phyloP scores from a whole-genome alignment of 345 rosid genomes.

The Erucastrum elatum region DNA sequence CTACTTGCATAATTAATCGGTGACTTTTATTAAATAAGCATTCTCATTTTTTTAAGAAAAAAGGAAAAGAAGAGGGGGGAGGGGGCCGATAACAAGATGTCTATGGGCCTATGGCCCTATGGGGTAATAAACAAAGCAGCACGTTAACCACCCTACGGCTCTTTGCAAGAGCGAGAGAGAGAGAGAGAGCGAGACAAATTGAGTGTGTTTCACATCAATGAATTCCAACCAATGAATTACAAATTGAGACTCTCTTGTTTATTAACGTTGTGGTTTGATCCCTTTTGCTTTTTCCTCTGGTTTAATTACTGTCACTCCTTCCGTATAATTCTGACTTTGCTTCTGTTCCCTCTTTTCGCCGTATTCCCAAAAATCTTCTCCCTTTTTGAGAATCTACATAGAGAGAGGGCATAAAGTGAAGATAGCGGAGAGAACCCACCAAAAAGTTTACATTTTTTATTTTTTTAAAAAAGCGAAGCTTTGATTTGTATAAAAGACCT shows the following conservation, averaged over 20 bases:
- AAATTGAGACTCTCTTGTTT: background rate
- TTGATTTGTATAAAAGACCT: conserved; percentile 32
- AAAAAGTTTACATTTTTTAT: no score
- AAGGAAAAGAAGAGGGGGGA: no score
- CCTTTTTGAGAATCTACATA: conserved; percentile 9
- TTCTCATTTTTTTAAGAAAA: background rate
- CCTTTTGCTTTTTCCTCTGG: conserved; percentile 1
- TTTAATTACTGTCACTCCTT: conserved; percentile 33
- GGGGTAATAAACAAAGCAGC: background rate
- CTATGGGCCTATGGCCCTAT: no score
- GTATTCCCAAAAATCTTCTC: conserved; percentile 9
- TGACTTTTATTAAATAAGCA: background rate
- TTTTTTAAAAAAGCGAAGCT: conserved; percentile 17
- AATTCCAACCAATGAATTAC: no score
- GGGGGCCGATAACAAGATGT: no score
- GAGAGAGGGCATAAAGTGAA: conserved; percentile 2
- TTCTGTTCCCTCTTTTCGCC: conserved; percentile 8
- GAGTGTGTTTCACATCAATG: conserved; percentile 44
- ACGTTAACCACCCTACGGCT: conserved; percentile 12
- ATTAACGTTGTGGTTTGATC: background rate
- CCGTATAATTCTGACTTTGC: background rate
- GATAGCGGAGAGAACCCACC: conserved; percentile 28
- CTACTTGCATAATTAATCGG: background rate
- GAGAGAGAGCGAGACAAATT: conserved; percentile 58
- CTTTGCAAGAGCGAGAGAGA: conserved; percentile 19